phyloP scores from a whole-genome alignment of 1,284 basidiomycete genomes.

The Rhodotorula sp. region DNA sequence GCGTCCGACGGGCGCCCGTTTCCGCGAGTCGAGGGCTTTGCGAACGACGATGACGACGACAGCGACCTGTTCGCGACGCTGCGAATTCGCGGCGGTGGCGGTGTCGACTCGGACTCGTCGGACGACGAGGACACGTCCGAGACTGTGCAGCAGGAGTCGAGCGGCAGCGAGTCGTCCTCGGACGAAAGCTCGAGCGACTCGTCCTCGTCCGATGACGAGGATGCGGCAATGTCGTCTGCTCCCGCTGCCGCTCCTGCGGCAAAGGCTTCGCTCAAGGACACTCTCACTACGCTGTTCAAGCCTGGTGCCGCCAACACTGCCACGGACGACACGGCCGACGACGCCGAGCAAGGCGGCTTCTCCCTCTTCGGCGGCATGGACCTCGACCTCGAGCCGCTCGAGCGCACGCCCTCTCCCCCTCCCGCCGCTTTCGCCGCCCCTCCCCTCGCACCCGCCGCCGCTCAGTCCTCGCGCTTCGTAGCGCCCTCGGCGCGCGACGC shows the following conservation, averaged over 20 bases:
- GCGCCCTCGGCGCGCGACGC: constrained; percentile 1
- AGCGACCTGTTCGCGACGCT: constrained; percentile 18
- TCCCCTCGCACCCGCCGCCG: background rate
- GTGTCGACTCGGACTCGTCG: constrained; percentile 7
- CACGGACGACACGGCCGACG: too few relatives aligned
- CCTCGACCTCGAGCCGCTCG: constrained; percentile 35
- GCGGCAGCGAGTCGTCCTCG: background rate
- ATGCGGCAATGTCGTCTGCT: background rate
- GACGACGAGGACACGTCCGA: constrained; percentile 7
- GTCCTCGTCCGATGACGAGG: background rate
- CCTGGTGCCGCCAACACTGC: background rate
- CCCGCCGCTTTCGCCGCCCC: constrained; percentile 13
- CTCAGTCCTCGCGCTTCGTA: background rate
- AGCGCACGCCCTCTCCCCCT: constrained; percentile 27
- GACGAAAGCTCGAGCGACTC: constrained; percentile 1
- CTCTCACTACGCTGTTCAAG: constrained; percentile 37
- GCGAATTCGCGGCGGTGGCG: constrained; percentile 25
- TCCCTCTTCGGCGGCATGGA: constrained; percentile 38
- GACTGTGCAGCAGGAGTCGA: constrained; percentile 1
- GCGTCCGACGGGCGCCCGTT: background rate
- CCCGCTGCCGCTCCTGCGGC: background rate
- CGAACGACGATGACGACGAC: constrained; percentile 28
- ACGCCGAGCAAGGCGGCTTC: constrained; percentile 21
- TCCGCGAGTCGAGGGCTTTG: constrained; percentile 34
- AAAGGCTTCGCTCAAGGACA: constrained; percentile 26